A percentile compares a stretch with the other conserved stretches of the same genome.
These are phyloP conservation scores for Lipomyces kockii DNA, from an alignment of 805 yeast genomes.

Conservation along the genomic window DNA sequence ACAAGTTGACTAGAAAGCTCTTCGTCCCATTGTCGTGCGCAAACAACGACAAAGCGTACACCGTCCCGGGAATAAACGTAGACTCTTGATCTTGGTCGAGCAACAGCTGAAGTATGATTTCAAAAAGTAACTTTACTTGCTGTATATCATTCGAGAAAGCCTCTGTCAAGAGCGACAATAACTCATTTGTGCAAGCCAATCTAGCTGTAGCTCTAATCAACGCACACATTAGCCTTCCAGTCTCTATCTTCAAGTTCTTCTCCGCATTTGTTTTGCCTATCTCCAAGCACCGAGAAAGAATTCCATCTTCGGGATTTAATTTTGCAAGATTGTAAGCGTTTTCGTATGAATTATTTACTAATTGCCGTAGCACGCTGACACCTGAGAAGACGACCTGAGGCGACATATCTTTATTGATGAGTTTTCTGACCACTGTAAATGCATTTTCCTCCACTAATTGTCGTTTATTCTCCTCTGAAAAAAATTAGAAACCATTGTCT, in stretches of 20 bases:
- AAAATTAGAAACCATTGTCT: not conserved
- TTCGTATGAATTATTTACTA: slow-evolving; percentile 16
- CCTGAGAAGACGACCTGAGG: slow-evolving; percentile 19
- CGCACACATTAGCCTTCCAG: not conserved
- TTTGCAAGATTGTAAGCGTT: slow-evolving; percentile 5
- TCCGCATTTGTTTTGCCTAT: not conserved
- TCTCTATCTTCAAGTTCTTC: not conserved
- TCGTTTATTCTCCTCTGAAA: slow-evolving; percentile 8
- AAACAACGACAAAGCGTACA: not conserved
- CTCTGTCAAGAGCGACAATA: not conserved
- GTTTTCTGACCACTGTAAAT: not conserved
- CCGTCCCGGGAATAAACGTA: not conserved
- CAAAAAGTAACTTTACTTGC: not conserved
- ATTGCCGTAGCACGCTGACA: slow-evolving; percentile 12
- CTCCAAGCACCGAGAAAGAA: not conserved
- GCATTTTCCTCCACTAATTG: slow-evolving; percentile 4
- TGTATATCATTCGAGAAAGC: not conserved
- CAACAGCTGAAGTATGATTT: not conserved
- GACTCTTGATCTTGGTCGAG: not conserved
- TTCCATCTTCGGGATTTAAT: not conserved
- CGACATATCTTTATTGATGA: slow-evolving; percentile 6
- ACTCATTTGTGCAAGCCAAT: not conserved
- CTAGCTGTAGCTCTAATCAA: not conserved
- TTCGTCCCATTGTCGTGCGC: not conserved
- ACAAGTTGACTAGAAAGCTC: not conserved